Evolutionary conservation across 108 stramenopile genomes (phyloP), one percentile per base, ranked within the genome.

Genomic region (Skeletonema tropicum): DNA sequence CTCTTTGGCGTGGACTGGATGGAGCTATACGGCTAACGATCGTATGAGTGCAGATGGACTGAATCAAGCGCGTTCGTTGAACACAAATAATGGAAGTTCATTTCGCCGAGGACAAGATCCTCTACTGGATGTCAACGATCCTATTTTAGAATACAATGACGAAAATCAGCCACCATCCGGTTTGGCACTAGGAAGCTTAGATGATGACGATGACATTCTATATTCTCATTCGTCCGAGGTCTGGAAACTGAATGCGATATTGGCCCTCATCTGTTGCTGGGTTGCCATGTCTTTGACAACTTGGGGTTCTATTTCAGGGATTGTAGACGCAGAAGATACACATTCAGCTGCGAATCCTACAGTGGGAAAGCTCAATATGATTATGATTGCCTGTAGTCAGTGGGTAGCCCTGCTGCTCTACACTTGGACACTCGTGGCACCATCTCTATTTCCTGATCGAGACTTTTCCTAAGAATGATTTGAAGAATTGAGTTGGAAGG

Each of bases 211-310:
- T 19, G 82, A 77, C 19, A 64, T 71, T 32, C 64, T 46, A 9
- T 57, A 79, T n/a, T 71, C 52, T 13, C 39, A 59, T 49, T 71
- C 68, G 1, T 75, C 76, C 13, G 74, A 85, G 59, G 65, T 92
- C 6, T 97, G 96, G 96, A 95, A 95, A 76, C 86, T 98, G 55
- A 98, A 98, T 73, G 83, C 92, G 25, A 90, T 96, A 38, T 60
- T 95, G 77, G 82, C 91, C 1, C 73, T 95, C 49, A 86, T 95
- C 3, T 76, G 74, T 58, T 95, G 94, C 78, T 95, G 86, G 77
- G 86, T 90, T 33, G 96, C 94, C 57, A 96, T 96, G 94, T 89
- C 87, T n/a, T 79, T 98, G 58, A 97, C 97, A 5, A 91, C 89
- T 64, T 98, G 97, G 97, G 96, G 96, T 46, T 88, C 91, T 25